Evolutionary conservation across 2,329 filamentous ascomycete genomes (phyloP).

Genomic region (Alternaria gaisen): DNA sequence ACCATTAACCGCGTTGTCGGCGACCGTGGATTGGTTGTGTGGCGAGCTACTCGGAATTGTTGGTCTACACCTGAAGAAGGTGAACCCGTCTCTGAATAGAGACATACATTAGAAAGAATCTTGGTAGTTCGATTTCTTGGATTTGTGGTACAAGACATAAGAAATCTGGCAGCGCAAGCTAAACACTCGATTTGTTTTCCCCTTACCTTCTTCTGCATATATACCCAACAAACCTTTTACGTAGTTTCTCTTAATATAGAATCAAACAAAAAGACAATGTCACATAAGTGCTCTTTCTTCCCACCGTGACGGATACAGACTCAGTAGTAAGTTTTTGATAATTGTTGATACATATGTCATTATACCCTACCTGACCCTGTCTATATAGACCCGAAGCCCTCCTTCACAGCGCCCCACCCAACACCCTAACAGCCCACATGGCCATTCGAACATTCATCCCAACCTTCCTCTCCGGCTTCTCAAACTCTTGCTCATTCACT

Average conservation of each 20-base stretch:
- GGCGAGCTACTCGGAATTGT: slow-evolving; percentile 54
- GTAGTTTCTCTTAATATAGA: neutral
- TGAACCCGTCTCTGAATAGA: neutral
- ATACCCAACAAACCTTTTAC: slow-evolving; percentile 8
- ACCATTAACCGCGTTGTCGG: slow-evolving; percentile 73
- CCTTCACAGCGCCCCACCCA: slow-evolving; percentile 83
- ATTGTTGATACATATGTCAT: neutral
- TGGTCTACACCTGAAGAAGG: slow-evolving; percentile 23
- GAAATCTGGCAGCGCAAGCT: slow-evolving; percentile 4
- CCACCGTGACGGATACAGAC: neutral
- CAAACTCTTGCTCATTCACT: slow-evolving; percentile 80
- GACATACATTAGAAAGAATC: neutral
- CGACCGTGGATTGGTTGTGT: slow-evolving; percentile 57
- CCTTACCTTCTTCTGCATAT: slow-evolving; percentile 3
- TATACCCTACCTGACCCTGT: neutral
- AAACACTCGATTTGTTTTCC: neutral
- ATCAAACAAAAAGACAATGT: neutral
- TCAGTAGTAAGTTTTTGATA: neutral
- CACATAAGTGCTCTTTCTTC: neutral
- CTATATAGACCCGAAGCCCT: neutral
- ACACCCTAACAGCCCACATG: slow-evolving; percentile 90
- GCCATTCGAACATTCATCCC: slow-evolving; percentile 84
- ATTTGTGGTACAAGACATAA: neutral
- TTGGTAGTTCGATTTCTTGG: neutral
- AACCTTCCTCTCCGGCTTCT: slow-evolving; percentile 81